phyloP scores from a whole-genome alignment of 495 filamentous ascomycete genomes.

The Haplographium delicatum region DNA sequence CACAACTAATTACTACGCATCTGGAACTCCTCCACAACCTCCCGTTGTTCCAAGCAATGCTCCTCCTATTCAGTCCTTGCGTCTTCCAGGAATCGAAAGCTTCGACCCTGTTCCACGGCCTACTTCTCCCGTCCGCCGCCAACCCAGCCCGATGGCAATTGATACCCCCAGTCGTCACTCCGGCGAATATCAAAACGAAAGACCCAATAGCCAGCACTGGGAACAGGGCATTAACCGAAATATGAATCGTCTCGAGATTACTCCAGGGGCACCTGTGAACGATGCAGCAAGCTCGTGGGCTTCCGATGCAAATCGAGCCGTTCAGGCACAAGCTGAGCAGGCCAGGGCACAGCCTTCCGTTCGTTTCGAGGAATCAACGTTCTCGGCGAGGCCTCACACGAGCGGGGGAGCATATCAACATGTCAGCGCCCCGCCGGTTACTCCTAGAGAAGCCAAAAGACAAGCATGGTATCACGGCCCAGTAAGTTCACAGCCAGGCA shows the following conservation, averaged over 20 bases:
- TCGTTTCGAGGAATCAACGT: slow-evolving; percentile 39
- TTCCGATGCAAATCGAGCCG: slow-evolving; percentile 41
- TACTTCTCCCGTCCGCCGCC: slow-evolving; percentile 56
- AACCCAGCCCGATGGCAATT: slow-evolving; percentile 64
- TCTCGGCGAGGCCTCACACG: slow-evolving; percentile 18
- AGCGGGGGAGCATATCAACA: slow-evolving; percentile 36
- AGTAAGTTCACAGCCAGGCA: slow-evolving; percentile 22
- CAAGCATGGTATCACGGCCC: slow-evolving; percentile 68
- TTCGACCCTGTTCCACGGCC: slow-evolving; percentile 62
- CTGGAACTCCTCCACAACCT: slow-evolving; percentile 51
- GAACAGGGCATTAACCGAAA: slow-evolving; percentile 72
- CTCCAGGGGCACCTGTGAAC: slow-evolving; percentile 39
- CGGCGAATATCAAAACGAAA: slow-evolving; percentile 40
- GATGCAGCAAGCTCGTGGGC: slow-evolving; percentile 52
- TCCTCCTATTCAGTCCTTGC: slow-evolving; percentile 39
- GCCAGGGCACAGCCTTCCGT: slow-evolving; percentile 34
- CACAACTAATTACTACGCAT: slow-evolving; percentile 54
- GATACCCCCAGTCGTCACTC: slow-evolving; percentile 42
- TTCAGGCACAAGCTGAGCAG: slow-evolving; percentile 43
- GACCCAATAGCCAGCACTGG: slow-evolving; percentile 61
- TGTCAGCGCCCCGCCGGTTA: slow-evolving; percentile 43
- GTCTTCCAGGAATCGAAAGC: slow-evolving; percentile 84
- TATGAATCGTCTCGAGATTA: slow-evolving; percentile 66
- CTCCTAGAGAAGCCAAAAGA: slow-evolving; percentile 55
- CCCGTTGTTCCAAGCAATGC: slow-evolving; percentile 50